Evolutionary conservation across 2,329 filamentous ascomycete genomes (phyloP), one percentile per base, ranked within the genome.

Genomic region (Blumeria graminis): DNA sequence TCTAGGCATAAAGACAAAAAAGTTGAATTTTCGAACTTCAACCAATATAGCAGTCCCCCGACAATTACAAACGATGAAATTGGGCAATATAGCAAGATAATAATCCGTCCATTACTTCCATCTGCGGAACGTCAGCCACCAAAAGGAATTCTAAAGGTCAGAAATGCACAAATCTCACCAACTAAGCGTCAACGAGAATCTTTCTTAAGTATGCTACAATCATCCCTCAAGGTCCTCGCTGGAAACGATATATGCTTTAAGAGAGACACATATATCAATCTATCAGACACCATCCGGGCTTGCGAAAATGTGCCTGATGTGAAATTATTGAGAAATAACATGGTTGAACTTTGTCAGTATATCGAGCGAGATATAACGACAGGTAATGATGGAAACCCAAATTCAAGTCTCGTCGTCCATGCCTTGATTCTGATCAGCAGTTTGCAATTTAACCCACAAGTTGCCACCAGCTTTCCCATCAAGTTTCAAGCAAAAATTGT

Each of bases 201-300:
- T 41, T 80, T 94, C 57, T 76, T 77, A 60, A 80, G 80, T 62
- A 92, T 95, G 82, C 71, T 96, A 61, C 85, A 94, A 62, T 93
- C 86, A 0, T 80, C 87, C 5, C 76, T 87, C 38, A 82, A 86
- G 68, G 84, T 92, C 68, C 75, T 98, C 52, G 84, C 83, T 39
- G 81, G 84, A 22, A 73, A 79, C 34, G 84, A 88, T 61, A 75
- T 82, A 56, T 76, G 80, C 57, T 81, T 79, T 11, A 83, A 83
- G 61, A 69, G 92, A 35, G 92, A 98, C 69, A 86, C 89, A 53
- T 96, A 98, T 65, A 80, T 82, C 66, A 84, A 84, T 63, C 72
- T 98, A 48, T 78, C 83, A 35, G 76, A 80, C 36, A 81, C 82
- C 3, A 72, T 95, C 62, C 85, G 86, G 66, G 77, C 83, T 6